These are phyloP conservation scores for Cephalotrichum gorgonifer DNA, from an alignment of 2,329 filamentous ascomycete species.

Conservation along the genomic window DNA sequence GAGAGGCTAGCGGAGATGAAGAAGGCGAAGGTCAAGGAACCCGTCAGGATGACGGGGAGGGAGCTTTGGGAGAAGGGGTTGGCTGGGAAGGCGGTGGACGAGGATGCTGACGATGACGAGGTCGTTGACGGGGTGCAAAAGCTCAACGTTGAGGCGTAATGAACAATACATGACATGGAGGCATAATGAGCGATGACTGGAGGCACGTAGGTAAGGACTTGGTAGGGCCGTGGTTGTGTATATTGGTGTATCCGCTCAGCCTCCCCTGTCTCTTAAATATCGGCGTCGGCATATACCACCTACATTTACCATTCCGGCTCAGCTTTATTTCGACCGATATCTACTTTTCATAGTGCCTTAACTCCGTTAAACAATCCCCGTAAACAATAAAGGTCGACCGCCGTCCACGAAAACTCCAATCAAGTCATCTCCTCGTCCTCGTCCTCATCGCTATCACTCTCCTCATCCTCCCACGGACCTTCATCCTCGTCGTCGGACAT, in stretches of 20 bases:
- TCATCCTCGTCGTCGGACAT: conserved; percentile 44
- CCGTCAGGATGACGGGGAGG: conserved; percentile 59
- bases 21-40: conserved; percentile 65
- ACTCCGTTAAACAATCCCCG: neutral
- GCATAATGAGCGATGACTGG: neutral
- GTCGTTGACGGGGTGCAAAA: conserved; percentile 55
- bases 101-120: conserved; percentile 54
- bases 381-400: neutral
- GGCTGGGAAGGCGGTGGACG: conserved; percentile 55
- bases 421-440: conserved; percentile 48
- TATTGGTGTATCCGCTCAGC: neutral
- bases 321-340: neutral
- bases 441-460: conserved; percentile 37
- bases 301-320: too few relatives aligned
- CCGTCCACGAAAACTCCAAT: neutral
- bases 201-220: neutral
- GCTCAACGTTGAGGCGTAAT: conserved; percentile 54
- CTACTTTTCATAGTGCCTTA: neutral
- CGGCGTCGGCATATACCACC: neutral
- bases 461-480: conserved; percentile 39
- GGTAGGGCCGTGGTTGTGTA: neutral
- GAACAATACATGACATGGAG: neutral
- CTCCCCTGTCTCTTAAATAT: neutral
- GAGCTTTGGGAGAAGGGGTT: conserved; percentile 72
- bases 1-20: conserved; percentile 76